Conservation (phyloP, 2,329 filamentous ascomycete genomes). For the Fusarium decemcellulare region DNA sequence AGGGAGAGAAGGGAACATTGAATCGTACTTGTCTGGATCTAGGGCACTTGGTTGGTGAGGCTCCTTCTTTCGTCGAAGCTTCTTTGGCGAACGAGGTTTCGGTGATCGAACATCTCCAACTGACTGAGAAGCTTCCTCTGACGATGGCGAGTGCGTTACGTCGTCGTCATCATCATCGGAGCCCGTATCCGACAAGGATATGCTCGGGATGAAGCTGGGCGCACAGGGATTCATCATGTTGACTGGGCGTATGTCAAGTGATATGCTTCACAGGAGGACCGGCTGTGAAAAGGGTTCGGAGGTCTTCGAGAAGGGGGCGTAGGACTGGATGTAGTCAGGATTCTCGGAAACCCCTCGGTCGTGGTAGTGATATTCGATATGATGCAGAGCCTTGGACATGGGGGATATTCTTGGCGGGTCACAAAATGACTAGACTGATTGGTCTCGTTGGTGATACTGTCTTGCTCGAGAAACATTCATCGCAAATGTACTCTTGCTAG, state of each 20-base stretch:
- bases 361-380: neutral
- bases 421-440: neutral
- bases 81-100: slow-evolving; percentile 1
- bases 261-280: neutral
- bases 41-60: slow-evolving; percentile 17
- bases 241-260: neutral
- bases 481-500: neutral
- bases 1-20: slow-evolving; percentile 42
- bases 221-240: slow-evolving; percentile 49
- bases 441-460: neutral
- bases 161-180: slow-evolving; percentile 12
- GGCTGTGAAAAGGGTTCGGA: neutral
- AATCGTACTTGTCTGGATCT: slow-evolving; percentile 40
- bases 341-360: neutral
- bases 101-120: slow-evolving; percentile 1
- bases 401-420: neutral
- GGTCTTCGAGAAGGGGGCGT: neutral
- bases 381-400: neutral
- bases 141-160: slow-evolving; percentile 1
- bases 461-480: neutral
- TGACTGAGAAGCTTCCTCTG: slow-evolving; percentile 10
- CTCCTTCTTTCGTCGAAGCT: neutral
- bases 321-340: neutral
- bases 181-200: slow-evolving; percentile 9
- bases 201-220: slow-evolving; percentile 44